phyloP scores from a whole-genome alignment of 768 basidiomycete species.

The Leccinum disarticulatum region DNA sequence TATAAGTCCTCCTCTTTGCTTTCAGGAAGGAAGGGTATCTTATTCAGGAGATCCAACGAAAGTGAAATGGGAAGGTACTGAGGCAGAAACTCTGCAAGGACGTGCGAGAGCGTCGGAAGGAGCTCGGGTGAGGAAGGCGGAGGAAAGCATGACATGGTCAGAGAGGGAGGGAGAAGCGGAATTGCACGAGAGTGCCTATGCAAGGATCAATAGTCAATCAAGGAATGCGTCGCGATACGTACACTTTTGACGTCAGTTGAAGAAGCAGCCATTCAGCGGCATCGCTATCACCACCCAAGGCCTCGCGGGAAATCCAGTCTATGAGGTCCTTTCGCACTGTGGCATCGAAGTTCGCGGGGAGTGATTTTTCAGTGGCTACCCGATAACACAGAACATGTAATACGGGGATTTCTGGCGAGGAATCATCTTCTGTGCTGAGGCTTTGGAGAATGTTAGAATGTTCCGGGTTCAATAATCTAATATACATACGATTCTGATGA shows the following conservation, averaged over 20 bases:
- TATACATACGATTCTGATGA: conserved; percentile 59
- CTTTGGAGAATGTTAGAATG: conserved; percentile 32
- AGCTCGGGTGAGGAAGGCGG: conserved; percentile 32
- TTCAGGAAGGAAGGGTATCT: conserved; percentile 57
- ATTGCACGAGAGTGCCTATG: conserved; percentile 65
- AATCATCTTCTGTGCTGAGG: conserved; percentile 38
- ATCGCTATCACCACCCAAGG: conserved; percentile 62
- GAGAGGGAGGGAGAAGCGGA: conserved; percentile 63
- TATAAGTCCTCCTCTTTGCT: no score
- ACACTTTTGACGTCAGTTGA: conserved; percentile 62
- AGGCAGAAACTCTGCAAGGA: conserved; percentile 62
- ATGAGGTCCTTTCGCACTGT: conserved; percentile 55
- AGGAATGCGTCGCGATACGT: conserved; percentile 27
- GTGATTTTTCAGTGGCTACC: background rate
- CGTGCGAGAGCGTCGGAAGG: conserved; percentile 49
- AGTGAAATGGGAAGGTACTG: conserved; percentile 55
- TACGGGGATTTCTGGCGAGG: conserved; percentile 50
- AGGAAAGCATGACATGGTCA: conserved; percentile 66
- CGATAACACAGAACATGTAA: conserved; percentile 63
- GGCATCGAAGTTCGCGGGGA: conserved; percentile 10
- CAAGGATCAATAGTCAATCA: conserved; percentile 2
- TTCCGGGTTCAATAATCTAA: no score
- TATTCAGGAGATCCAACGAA: conserved; percentile 63
- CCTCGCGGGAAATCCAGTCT: conserved; percentile 70
- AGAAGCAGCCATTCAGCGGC: conserved; percentile 79